A percentile compares a stretch with the other conserved stretches of the same genome.
These are phyloP conservation scores for Trichoderma virens DNA, from an alignment of 495 filamentous ascomycete species.

Conservation along the genomic window DNA sequence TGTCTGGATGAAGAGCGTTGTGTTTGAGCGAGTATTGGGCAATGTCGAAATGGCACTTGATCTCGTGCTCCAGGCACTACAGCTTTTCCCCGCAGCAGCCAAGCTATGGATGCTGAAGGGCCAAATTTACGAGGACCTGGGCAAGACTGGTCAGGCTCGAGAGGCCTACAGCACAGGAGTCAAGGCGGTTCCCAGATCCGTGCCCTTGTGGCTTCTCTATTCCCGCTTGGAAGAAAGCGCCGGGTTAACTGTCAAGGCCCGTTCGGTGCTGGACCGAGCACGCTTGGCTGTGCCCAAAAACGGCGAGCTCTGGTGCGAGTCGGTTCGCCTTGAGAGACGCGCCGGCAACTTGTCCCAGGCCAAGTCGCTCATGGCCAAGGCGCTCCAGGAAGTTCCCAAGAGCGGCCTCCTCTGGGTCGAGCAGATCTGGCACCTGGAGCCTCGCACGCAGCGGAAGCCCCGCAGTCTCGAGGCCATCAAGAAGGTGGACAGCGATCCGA, in stretches of 20 bases:
- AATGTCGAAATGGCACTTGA: slow-evolving; percentile 74
- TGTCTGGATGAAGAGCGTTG: slow-evolving; percentile 92
- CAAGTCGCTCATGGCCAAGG: slow-evolving; percentile 83
- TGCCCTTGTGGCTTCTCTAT: slow-evolving; percentile 84
- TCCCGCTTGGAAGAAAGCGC: slow-evolving; percentile 78
- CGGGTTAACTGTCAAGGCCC: slow-evolving; percentile 81
- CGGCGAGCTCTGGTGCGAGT: slow-evolving; percentile 81
- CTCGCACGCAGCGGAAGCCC: slow-evolving; percentile 83
- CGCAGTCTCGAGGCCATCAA: slow-evolving; percentile 89
- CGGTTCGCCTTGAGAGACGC: slow-evolving; percentile 85
- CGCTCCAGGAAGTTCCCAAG: slow-evolving; percentile 81
- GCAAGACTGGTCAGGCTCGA: slow-evolving; percentile 71
- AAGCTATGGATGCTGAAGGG: slow-evolving; percentile 99
- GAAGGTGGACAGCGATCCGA: slow-evolving; percentile 87
- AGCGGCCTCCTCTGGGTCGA: slow-evolving; percentile 90
- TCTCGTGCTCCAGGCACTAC: slow-evolving; percentile 77
- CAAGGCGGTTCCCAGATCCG: slow-evolving; percentile 72
- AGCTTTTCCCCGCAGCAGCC: slow-evolving; percentile 75
- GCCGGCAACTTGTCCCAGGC: slow-evolving; percentile 76
- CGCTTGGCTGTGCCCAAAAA: slow-evolving; percentile 78
- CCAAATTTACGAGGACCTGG: slow-evolving; percentile 82
- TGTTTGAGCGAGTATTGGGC: slow-evolving; percentile 78
- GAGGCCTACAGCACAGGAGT: slow-evolving; percentile 89
- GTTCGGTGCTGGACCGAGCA: slow-evolving; percentile 84
- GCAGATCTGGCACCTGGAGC: slow-evolving; percentile 87